Base-by-base conservation (phyloP, 2,329 filamentous ascomycete genomes). In the Raffaelea arxii region DNA sequence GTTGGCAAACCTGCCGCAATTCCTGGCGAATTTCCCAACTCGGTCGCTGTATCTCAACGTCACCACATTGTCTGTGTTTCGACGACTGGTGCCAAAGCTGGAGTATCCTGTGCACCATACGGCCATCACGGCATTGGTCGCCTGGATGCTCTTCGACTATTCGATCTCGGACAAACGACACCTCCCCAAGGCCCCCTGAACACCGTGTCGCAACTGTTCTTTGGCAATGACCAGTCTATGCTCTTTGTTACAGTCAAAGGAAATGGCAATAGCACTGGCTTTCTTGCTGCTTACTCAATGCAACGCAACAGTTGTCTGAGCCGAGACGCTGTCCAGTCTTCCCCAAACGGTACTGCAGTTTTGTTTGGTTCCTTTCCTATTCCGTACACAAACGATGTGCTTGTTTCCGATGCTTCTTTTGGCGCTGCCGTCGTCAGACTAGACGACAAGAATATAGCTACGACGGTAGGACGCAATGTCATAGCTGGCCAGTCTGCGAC, bases 221-320 rank as follows among this genome's bases (percentile, higher is more conserved):
- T 81, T 61, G 76, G 74, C 1, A 59, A 59, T 0, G 76, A 82
- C 44, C 68, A 76, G 50, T 62, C 57, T 0, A 66, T 61, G 2
- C 62, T 84, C 0, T 68, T 74, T 43, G 67, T 73, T 0, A 78
- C 74, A 1, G 76, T 82, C 36, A 84, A 84, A 59, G 79, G 79
- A 2, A 67, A 80, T 46, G 74, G 74, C 4, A 78, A 77, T 56
- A 77, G 72, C 44, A 75, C 69, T 0, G 77, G 78, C 0, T 82
- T 77, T 53, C 48, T 82, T 11, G 71, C 72, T 0, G 59, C 67
- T 0, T 78, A 77, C 49, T 53, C 68, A 0, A 67, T 81, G 4
- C 30, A 23, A 3, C 11, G 21, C 42, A 35, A 35, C 1, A 41
- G 42, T 22, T 51, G 51, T 46, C 54, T 60, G 41, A 47, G 55